Evolutionary conservation across 805 yeast species (phyloP).

Genomic region (Wickerhamiella sorbophila): DNA sequence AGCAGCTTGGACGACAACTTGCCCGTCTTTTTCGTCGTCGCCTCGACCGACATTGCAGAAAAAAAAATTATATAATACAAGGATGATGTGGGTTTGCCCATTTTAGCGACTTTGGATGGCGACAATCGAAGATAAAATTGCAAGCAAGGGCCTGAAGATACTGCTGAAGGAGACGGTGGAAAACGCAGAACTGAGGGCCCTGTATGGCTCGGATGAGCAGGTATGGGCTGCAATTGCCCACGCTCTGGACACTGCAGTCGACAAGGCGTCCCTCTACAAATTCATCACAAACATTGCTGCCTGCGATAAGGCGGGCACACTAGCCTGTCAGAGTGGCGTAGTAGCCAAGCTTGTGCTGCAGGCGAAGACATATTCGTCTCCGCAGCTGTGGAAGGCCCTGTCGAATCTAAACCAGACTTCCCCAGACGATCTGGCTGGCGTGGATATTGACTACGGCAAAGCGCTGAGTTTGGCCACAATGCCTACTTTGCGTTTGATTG

Average conservation of each 20-base stretch:
- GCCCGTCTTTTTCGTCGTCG: conserved; percentile 2
- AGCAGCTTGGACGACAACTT: conserved; percentile 17
- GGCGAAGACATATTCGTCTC: background rate
- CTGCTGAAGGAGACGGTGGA: background rate
- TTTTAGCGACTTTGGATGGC: no score
- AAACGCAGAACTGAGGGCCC: background rate
- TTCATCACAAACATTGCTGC: conserved; percentile 7
- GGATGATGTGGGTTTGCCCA: background rate
- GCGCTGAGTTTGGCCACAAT: background rate
- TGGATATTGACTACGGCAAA: background rate
- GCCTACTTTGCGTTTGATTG: conserved; percentile 1
- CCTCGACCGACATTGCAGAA: background rate
- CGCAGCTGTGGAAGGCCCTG: conserved; percentile 4
- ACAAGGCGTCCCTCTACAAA: background rate
- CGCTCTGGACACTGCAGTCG: background rate
- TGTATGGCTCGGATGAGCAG: background rate
- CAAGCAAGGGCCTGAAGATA: no score
- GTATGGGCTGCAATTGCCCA: conserved; percentile 1
- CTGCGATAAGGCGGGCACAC: conserved; percentile 3
- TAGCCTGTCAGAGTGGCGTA: conserved; percentile 1
- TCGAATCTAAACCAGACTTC: conserved; percentile 6
- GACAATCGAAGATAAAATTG: no score
- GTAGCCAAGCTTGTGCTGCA: background rate
- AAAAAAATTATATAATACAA: background rate
- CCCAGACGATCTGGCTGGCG: background rate